These are phyloP conservation scores for Pseudogymnoascus sp. DNA, from an alignment of 2,329 filamentous ascomycete genomes.

Conservation along the genomic window DNA sequence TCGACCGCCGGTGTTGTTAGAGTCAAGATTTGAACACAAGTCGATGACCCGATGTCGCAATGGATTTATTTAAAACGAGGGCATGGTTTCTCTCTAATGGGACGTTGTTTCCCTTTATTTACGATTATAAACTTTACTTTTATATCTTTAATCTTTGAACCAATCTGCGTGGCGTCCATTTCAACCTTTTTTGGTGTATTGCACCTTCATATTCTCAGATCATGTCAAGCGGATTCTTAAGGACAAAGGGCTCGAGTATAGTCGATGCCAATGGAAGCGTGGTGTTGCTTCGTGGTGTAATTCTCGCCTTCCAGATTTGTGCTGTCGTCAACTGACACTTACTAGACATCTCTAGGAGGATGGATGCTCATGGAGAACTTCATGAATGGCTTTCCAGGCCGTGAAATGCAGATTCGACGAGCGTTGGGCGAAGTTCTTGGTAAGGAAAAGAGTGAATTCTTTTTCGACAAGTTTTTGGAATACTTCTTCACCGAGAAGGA, in stretches of 20 bases:
- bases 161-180: background rate
- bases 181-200: background rate
- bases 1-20: background rate
- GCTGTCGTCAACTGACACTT: background rate
- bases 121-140: background rate
- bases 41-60: background rate
- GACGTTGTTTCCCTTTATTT: background rate
- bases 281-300: conserved; percentile 25
- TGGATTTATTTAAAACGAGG: background rate
- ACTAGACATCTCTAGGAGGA: conserved; percentile 33
- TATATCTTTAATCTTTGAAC: background rate
- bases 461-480: conserved; percentile 41
- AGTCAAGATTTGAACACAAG: background rate
- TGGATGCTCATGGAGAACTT: conserved; percentile 48
- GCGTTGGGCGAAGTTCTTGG: conserved; percentile 46
- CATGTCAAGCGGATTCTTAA: conserved; percentile 22
- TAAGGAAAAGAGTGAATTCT: conserved; percentile 48
- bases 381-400: conserved; percentile 53
- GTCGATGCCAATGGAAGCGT: conserved; percentile 31
- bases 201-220: background rate
- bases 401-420: conserved; percentile 47
- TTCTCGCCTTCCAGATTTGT: conserved; percentile 22
- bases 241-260: conserved; percentile 33
- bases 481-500: conserved; percentile 52
- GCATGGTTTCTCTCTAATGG: background rate